A percentile compares a stretch with the other conserved stretches of the same genome.
These are phyloP conservation scores for Fusarium abutilonis DNA, from an alignment of 2,329 filamentous ascomycete species.

Conservation along the genomic window DNA sequence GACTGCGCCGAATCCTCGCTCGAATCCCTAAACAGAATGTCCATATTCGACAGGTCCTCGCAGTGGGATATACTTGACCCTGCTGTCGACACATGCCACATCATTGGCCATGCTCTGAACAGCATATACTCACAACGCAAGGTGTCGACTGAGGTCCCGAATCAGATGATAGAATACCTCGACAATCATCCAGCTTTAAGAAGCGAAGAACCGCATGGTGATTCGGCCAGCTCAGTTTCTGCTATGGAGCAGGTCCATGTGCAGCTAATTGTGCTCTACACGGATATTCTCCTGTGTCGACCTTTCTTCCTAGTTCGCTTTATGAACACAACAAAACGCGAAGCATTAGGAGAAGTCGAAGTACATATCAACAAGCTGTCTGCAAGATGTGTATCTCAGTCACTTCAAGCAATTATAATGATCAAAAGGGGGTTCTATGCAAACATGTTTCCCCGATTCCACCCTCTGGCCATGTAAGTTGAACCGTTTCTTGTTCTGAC, in stretches of 20 bases:
- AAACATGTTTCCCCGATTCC: slow-evolving; percentile 59
- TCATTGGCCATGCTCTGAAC: slow-evolving; percentile 67
- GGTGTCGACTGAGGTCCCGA: slow-evolving; percentile 66
- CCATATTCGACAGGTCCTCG: slow-evolving; percentile 6
- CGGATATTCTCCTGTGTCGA: slow-evolving; percentile 69
- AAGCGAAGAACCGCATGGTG: slow-evolving; percentile 47
- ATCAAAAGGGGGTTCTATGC: slow-evolving; percentile 57
- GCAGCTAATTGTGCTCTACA: slow-evolving; percentile 70
- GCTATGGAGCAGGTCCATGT: slow-evolving; percentile 69
- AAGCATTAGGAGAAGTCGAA: neutral
- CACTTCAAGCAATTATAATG: slow-evolving; percentile 57
- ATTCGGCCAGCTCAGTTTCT: slow-evolving; percentile 47
- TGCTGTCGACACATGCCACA: slow-evolving; percentile 65
- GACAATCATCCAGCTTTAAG: slow-evolving; percentile 59
- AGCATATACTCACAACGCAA: slow-evolving; percentile 69
- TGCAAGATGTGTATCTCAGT: slow-evolving; percentile 49
- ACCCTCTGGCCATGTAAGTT: slow-evolving; percentile 67
- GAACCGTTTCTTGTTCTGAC: neutral
- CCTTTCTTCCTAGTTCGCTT: slow-evolving; percentile 71
- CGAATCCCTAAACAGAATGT: slow-evolving; percentile 45
- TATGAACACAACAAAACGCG: slow-evolving; percentile 50
- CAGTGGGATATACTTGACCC: slow-evolving; percentile 58
- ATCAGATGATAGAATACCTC: slow-evolving; percentile 60
- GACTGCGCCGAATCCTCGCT: slow-evolving; percentile 66
- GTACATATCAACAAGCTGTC: slow-evolving; percentile 58